Evolutionary conservation across 306 rosid genomes (phyloP), one percentile per base, ranked within the genome.

Genomic region (Lathyrus tuberosus): DNA sequence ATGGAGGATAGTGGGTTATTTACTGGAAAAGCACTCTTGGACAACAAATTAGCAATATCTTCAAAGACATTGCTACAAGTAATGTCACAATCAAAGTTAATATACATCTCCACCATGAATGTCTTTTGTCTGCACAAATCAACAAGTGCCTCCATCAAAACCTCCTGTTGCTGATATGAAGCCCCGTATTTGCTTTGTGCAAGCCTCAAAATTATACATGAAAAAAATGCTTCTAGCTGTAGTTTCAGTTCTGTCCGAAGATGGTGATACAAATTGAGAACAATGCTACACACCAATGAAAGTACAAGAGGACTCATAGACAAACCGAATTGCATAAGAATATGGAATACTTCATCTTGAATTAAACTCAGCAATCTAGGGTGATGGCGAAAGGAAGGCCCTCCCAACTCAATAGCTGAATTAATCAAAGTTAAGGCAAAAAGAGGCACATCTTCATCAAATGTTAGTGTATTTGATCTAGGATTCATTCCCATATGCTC

Each of bases 61-160:
- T 91, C 99, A 77, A 91, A 94, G 79, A 94, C 86, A 73, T 94
- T 94, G 76, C 91, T 89, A 85, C 99, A 94, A 35, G 99, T 86
- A 65, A 91, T 88, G 83, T 91, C 97, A 80, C 97, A 91, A 76
- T 91, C 97, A 70, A 88, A 91, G 89, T 88, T 91, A 76, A 95
- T 92, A 54, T 79, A 91, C 97, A 91, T 88, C 82, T 91, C 97
- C 72, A 88, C 89, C 90, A 91, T 88, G 75, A 86, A 91, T 47
- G 85, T 86, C 75, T 83, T 86, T 84, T 91, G 99, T 83, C 97
- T 77, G 84, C 97, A 91, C 83, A 91, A 86, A 77, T 91, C 97
- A 53, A 91, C 97, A 57, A 91, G 92, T 51, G 92, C 92, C 84
- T 91, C 97, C 97, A 91, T 88, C 62, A 92, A 88, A 77, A 91